A percentile compares a stretch with the other conserved stretches of the same genome.
phyloP scores from a whole-genome alignment of 2,329 filamentous ascomycete genomes.

The Aureobasidium sp. region DNA sequence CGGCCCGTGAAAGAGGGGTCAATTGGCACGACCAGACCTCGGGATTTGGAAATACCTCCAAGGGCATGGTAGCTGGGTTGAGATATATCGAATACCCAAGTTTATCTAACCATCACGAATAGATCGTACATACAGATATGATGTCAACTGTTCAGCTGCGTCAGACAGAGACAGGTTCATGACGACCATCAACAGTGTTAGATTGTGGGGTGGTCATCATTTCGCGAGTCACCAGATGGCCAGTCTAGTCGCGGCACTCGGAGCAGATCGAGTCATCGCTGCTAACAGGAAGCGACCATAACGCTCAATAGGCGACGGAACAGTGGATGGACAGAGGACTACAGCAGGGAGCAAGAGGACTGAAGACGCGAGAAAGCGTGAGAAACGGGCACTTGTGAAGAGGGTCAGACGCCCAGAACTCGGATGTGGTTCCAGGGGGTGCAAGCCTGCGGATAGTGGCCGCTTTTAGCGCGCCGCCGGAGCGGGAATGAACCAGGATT shows the following conservation, averaged over 20 bases:
- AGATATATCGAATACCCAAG: not conserved
- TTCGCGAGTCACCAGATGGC: slow-evolving; percentile 11
- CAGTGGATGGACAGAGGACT: not conserved
- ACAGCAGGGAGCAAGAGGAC: not conserved
- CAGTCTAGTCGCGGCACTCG: slow-evolving; percentile 8
- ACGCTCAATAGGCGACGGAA: slow-evolving; percentile 12
- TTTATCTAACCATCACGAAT: not conserved
- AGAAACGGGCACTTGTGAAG: slow-evolving; percentile 6
- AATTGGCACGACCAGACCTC: not conserved
- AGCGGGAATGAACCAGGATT: not conserved
- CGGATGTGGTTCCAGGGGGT: slow-evolving; percentile 7
- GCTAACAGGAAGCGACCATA: not conserved
- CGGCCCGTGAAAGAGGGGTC: slow-evolving; percentile 13
- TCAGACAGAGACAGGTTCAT: slow-evolving; percentile 11
- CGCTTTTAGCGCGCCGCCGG: slow-evolving; percentile 6
- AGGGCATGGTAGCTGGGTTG: not conserved
- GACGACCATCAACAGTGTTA: slow-evolving; percentile 4
- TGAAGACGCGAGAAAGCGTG: slow-evolving; percentile 7
- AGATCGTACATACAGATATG: not conserved
- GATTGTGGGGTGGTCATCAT: slow-evolving; percentile 4
- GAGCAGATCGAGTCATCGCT: not conserved
- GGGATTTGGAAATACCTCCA: not conserved
- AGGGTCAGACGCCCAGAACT: slow-evolving; percentile 11
- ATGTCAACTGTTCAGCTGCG: slow-evolving; percentile 2
- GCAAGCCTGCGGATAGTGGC: slow-evolving; percentile 2